Conservation (phyloP, 305 asterid genomes). For the Fraxinus dipetala region DNA sequence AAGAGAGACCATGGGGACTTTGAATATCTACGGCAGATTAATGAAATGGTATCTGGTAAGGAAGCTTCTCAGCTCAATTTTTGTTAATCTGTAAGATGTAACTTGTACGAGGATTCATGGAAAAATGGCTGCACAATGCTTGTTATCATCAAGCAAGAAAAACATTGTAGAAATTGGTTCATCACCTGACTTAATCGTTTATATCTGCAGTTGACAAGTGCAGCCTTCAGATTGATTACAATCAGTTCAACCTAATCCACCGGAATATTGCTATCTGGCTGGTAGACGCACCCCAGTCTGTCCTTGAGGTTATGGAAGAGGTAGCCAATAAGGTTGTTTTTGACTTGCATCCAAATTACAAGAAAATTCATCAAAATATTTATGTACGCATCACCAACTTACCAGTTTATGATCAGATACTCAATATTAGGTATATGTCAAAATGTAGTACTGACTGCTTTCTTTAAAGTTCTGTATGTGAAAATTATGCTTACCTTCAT, state of each 20-base stretch:
- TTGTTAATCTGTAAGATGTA: not conserved
- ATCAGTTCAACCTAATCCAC: constrained; percentile 71
- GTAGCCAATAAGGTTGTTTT: constrained; percentile 85
- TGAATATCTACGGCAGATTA: constrained; percentile 88
- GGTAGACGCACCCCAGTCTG: constrained; percentile 95
- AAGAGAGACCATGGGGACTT: constrained; percentile 74
- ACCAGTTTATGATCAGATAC: constrained; percentile 95
- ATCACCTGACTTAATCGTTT: constrained; percentile 10
- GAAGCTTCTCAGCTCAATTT: constrained; percentile 8
- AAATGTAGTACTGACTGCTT: constrained; percentile 5
- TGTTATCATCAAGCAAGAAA: constrained; percentile 3
- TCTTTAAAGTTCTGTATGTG: not conserved
- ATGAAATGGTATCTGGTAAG: constrained; percentile 91
- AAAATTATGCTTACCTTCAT: constrained; percentile 1
- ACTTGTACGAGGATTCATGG: not conserved
- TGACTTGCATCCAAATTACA: constrained; percentile 79
- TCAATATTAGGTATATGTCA: constrained; percentile 59
- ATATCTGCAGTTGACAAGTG: constrained; percentile 73
- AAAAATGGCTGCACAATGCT: constrained; percentile 18
- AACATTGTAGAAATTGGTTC: not conserved
- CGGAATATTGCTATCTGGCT: constrained; percentile 99
- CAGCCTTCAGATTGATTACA: constrained; percentile 91
- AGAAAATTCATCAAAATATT: constrained; percentile 78
- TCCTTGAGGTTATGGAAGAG: constrained; percentile 99
- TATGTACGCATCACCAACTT: constrained; percentile 85